phyloP scores from a whole-genome alignment of 768 basidiomycete genomes.

The Suillus spraguei region DNA sequence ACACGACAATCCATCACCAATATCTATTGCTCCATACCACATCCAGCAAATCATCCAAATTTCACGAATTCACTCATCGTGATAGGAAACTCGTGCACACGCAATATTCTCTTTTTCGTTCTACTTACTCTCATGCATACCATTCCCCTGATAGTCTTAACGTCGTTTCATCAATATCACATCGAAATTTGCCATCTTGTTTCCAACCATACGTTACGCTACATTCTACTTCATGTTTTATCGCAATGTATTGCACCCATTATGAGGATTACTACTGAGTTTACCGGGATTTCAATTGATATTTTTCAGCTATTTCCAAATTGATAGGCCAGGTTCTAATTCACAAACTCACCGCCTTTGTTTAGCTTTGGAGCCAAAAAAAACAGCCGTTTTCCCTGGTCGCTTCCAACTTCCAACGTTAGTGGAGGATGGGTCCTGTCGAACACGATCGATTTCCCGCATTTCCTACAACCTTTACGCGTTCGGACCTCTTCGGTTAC shows the following conservation, averaged over 20 bases:
- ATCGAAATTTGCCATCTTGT: too few species aligned
- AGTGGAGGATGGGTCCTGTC: too few species aligned
- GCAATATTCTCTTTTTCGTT: background rate
- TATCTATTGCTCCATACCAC: background rate
- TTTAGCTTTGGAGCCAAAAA: background rate
- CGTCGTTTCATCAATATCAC: background rate
- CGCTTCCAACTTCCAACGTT: too few species aligned
- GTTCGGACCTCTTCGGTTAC: too few species aligned
- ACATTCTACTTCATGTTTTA: background rate
- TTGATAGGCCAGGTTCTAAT: background rate
- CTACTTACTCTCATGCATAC: conserved; percentile 5
- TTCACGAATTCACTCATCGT: conserved; percentile 1
- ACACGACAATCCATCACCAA: background rate
- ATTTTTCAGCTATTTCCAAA: background rate
- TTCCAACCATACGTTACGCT: background rate
- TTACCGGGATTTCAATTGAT: background rate
- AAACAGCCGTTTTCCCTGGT: background rate
- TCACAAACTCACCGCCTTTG: background rate
- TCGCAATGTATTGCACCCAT: background rate
- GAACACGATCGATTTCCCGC: too few species aligned
- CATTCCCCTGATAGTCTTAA: background rate
- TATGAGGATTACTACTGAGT: background rate
- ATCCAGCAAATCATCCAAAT: background rate
- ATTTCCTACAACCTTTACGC: too few species aligned
- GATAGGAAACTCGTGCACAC: background rate